Percentiles rank a stretch among this genome's conserved stretches.
Conservation (phyloP, 495 filamentous ascomycete genomes). For the Paragyromitra xinjiangensis region DNA sequence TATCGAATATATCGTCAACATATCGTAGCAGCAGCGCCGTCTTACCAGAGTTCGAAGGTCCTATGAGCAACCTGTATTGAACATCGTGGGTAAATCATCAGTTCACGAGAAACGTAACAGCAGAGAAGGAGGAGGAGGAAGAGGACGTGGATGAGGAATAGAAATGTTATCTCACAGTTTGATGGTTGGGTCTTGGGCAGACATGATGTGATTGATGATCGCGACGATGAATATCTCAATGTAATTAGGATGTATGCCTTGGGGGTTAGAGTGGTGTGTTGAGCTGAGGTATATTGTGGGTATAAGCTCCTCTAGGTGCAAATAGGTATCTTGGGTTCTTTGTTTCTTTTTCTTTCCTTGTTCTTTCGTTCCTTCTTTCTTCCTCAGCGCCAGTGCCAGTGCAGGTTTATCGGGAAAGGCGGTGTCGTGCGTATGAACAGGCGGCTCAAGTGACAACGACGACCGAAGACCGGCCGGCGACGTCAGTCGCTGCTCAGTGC, state of each 20-base stretch:
- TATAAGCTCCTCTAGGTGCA: conserved; percentile 18
- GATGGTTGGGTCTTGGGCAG: conserved; percentile 52
- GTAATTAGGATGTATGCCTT: conserved; percentile 11
- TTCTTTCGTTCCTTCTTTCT: background rate
- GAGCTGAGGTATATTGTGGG: conserved; percentile 22
- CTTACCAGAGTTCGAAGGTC: conserved; percentile 55
- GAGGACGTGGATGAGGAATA: conserved; percentile 3
- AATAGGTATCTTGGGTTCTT: background rate
- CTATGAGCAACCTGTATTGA: conserved; percentile 52
- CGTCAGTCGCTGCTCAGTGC: conserved; percentile 27
- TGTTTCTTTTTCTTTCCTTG: conserved; percentile 1
- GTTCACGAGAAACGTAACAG: conserved; percentile 12
- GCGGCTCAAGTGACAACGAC: conserved; percentile 32
- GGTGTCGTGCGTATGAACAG: conserved; percentile 8
- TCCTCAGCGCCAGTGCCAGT: background rate
- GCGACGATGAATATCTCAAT: conserved; percentile 2
- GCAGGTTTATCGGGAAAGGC: conserved; percentile 22
- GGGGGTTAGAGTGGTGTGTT: conserved; percentile 28
- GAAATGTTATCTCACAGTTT: conserved; percentile 45
- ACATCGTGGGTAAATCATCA: conserved; percentile 20
- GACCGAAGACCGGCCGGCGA: conserved; percentile 4
- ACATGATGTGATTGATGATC: conserved; percentile 39
- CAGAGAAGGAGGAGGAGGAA: conserved; percentile 4
- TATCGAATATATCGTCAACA: conserved; percentile 70
- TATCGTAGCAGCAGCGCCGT: conserved; percentile 62